These are phyloP conservation scores for Stachybotrys chartarum DNA, from an alignment of 2,329 filamentous ascomycete species.

Conservation along the genomic window DNA sequence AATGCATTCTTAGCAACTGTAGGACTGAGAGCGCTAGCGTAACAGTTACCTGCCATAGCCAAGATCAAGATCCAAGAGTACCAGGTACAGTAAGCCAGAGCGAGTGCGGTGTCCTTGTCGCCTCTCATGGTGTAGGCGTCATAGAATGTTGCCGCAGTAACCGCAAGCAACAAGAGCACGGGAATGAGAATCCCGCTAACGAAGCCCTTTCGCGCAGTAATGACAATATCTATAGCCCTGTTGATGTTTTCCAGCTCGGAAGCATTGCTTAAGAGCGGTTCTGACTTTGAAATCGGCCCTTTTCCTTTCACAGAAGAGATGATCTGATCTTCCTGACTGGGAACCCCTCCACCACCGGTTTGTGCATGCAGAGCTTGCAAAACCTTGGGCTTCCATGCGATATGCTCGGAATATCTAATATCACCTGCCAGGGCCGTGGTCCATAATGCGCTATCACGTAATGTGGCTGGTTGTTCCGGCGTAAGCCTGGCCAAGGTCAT, in stretches of 20 bases:
- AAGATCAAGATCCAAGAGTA: not conserved
- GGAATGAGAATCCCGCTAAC: not conserved
- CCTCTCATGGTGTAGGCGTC: not conserved
- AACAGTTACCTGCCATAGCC: not conserved
- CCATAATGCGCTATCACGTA: not conserved
- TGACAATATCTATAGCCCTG: not conserved
- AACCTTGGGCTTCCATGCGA: not conserved
- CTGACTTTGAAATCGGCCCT: not conserved
- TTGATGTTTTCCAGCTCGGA: not conserved
- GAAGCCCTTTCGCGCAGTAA: not conserved
- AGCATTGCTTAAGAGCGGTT: not conserved
- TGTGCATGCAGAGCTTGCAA: not conserved
- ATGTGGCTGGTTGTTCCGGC: not conserved
- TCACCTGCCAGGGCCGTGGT: not conserved
- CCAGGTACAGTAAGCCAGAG: not conserved
- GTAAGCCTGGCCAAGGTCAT: not conserved
- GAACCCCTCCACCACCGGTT: not conserved
- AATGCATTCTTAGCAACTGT: not conserved
- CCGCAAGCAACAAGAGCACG: not conserved
- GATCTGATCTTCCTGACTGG: not conserved
- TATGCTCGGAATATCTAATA: not conserved
- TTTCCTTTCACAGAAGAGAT: too few species aligned
- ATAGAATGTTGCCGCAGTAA: not conserved
- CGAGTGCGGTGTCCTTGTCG: not conserved
- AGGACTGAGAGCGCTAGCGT: not conserved